Percentiles rank a stretch among this genome's conserved stretches.
Conservation (phyloP, 2,329 filamentous ascomycete genomes). For the Hansfordia pulvinata region DNA sequence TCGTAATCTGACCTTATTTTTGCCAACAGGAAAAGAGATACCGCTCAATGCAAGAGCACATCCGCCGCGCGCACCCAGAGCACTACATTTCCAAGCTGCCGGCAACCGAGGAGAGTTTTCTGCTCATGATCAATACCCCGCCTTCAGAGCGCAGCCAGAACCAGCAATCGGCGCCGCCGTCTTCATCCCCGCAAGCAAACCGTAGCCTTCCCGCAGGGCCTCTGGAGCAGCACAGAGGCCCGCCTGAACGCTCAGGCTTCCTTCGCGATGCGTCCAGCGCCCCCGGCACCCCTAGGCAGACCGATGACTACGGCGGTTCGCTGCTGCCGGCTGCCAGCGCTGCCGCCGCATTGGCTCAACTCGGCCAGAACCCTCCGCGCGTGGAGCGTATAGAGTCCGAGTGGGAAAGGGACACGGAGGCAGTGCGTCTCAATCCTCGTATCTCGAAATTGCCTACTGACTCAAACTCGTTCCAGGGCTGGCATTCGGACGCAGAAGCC, state of each 20-base stretch:
- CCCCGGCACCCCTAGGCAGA: constrained; percentile 53
- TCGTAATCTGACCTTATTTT: too few species aligned
- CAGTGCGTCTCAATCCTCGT: constrained; percentile 35
- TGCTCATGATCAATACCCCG: constrained; percentile 87
- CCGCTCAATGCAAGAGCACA: constrained; percentile 99
- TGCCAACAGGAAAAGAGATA: constrained; percentile 82
- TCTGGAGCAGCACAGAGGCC: constrained; percentile 30
- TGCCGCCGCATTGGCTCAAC: constrained; percentile 74
- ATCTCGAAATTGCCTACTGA: constrained; percentile 9
- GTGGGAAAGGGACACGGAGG: constrained; percentile 65
- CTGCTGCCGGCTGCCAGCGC: constrained; percentile 60
- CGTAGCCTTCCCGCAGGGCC: constrained; percentile 2
- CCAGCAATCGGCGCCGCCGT: constrained; percentile 18
- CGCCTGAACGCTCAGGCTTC: constrained; percentile 51
- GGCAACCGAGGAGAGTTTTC: constrained; percentile 94
- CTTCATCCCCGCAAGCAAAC: constrained; percentile 13
- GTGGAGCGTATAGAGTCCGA: too few species aligned
- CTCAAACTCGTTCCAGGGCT: constrained; percentile 38
- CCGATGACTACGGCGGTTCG: constrained; percentile 56
- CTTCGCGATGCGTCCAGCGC: constrained; percentile 53
- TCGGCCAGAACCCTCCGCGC: constrained; percentile 64
- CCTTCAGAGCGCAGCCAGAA: constrained; percentile 55
- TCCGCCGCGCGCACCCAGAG: constrained; percentile 89
- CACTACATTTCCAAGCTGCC: constrained; percentile 97
- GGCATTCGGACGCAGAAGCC: constrained; percentile 58